phyloP scores from a whole-genome alignment of 257 asterid genomes.

The Thymus quinquecostatus region DNA sequence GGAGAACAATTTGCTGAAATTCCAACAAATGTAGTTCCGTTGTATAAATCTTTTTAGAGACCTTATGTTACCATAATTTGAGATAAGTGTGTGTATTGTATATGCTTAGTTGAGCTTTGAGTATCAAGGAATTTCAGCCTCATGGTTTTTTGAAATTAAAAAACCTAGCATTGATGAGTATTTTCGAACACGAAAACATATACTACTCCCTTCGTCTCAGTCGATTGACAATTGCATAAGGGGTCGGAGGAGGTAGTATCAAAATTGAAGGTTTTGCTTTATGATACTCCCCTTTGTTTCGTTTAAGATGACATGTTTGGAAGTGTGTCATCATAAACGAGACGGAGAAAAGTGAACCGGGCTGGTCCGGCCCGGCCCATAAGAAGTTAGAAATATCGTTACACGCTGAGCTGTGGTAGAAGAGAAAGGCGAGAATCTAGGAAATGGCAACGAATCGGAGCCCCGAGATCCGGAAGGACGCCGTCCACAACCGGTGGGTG shows the following conservation, averaged over 20 bases:
- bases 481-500: constrained; percentile 78
- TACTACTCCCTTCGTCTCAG: too few species aligned
- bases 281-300: too few species aligned
- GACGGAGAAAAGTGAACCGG: too few species aligned
- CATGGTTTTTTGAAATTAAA: background rate
- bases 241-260: too few species aligned
- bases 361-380: too few species aligned
- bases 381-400: background rate
- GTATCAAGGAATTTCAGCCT: constrained; percentile 1
- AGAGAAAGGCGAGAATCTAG: constrained; percentile 2
- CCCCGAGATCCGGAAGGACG: constrained; percentile 86
- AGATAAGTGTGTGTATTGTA: constrained; percentile 13
- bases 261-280: too few species aligned
- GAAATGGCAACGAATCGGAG: constrained; percentile 49
- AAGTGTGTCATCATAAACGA: too few species aligned
- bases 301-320: too few species aligned
- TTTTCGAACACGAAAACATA: background rate
- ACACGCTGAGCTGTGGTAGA: too few species aligned
- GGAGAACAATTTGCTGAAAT: constrained; percentile 16
- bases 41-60: constrained; percentile 34
- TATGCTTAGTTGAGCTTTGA: background rate
- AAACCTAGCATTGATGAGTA: background rate
- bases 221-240: too few species aligned
- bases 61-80: constrained; percentile 15
- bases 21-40: constrained; percentile 17